A percentile compares a stretch with the other conserved stretches of the same genome.
Evolutionary conservation across 139 green algal genomes (phyloP).

Genomic region (Eudorina sp.): DNA sequence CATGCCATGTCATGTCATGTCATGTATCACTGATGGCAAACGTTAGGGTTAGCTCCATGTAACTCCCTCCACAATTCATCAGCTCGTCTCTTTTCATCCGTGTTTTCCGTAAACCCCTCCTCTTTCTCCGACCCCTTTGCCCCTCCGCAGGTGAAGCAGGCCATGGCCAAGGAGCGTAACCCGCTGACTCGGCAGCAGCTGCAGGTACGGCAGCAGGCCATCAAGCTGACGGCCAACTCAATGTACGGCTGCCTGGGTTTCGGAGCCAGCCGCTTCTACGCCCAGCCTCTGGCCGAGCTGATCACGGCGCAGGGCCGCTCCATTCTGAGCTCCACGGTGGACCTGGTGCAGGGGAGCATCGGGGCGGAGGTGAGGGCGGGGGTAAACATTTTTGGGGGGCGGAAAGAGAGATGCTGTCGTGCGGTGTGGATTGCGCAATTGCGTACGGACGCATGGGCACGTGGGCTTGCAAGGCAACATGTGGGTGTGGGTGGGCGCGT

Average conservation of each 20-base stretch:
- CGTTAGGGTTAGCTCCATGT: too few relatives aligned
- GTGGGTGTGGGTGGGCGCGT: too few relatives aligned
- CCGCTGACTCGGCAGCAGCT: slow-evolving; percentile 87
- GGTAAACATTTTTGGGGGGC: too few relatives aligned
- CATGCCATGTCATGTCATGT: too few relatives aligned
- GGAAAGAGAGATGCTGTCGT: too few relatives aligned
- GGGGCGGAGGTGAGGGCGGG: slow-evolving; percentile 55
- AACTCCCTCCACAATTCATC: too few relatives aligned
- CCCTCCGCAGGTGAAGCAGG: slow-evolving; percentile 79
- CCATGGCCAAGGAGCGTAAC: slow-evolving; percentile 70
- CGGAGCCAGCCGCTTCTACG: slow-evolving; percentile 92
- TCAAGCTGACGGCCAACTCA: slow-evolving; percentile 99
- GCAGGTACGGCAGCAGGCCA: slow-evolving; percentile 78
- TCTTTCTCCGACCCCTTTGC: too few relatives aligned
- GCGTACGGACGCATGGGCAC: too few relatives aligned
- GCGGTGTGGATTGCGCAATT: too few relatives aligned
- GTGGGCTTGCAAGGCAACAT: too few relatives aligned
- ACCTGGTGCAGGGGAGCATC: slow-evolving; percentile 86
- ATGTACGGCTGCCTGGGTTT: slow-evolving; percentile 99
- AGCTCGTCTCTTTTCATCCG: background rate
- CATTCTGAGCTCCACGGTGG: slow-evolving; percentile 95
- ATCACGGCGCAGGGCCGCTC: slow-evolving; percentile 94
- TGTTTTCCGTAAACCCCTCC: too few relatives aligned
- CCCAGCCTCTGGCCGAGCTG: slow-evolving; percentile 94
- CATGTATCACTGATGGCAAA: too few relatives aligned